These are phyloP conservation scores for Cenchrus americanus DNA, from an alignment of 176 grass and related monocot genomes.

Conservation along the genomic window DNA sequence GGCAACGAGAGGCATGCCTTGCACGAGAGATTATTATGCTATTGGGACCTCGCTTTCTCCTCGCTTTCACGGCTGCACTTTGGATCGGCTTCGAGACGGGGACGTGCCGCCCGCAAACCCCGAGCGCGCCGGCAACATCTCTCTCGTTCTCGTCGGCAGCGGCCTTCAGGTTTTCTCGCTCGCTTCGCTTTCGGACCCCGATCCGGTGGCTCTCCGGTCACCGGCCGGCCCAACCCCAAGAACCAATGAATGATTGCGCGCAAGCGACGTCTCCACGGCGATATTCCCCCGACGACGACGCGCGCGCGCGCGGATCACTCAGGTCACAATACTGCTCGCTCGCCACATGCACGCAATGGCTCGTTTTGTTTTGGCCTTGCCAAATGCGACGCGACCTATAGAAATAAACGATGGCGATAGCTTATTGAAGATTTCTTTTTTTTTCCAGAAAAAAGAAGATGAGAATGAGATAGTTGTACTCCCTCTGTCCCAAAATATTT, in stretches of 20 bases:
- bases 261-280: slow-evolving; percentile 5
- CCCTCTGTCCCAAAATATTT: no score
- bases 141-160: not conserved
- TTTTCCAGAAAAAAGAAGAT: not conserved
- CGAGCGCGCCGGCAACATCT: not conserved
- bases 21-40: not conserved
- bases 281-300: not conserved
- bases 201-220: slow-evolving; percentile 20
- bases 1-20: not conserved
- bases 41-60: not conserved
- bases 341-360: not conserved
- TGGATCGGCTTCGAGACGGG: slow-evolving; percentile 4
- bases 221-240: not conserved
- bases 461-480: no score
- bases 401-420: not conserved
- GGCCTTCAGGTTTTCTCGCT: not conserved
- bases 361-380: not conserved
- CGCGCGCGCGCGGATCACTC: not conserved
- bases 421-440: not conserved
- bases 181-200: not conserved
- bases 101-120: not conserved
- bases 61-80: not conserved
- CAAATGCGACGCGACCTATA: not conserved
- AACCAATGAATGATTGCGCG: not conserved
- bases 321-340: no score